A percentile compares a stretch with the other conserved stretches of the same genome.
Conservation (phyloP, 441 rosid genomes). For the Heliophila coronopifolia region DNA sequence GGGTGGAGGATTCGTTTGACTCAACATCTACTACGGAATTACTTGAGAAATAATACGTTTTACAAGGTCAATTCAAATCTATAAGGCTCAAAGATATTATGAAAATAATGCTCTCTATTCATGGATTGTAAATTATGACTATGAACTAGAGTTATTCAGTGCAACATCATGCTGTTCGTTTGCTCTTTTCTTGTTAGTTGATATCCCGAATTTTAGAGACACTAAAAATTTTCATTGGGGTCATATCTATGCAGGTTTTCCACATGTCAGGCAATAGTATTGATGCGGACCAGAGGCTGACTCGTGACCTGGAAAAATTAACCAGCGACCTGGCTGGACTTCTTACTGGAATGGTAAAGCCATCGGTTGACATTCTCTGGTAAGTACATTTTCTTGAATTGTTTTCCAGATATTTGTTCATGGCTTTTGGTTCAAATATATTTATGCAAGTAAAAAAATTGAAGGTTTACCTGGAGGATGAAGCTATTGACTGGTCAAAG, state of each 20-base stretch:
- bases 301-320: conserved; percentile 90
- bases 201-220: background rate
- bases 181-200: conserved; percentile 6
- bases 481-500: conserved; percentile 92
- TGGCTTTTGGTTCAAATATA: conserved; percentile 20
- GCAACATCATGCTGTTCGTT: conserved; percentile 6
- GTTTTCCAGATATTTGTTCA: conserved; percentile 13
- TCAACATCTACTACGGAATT: conserved; percentile 75
- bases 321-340: conserved; percentile 80
- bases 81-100: conserved; percentile 4
- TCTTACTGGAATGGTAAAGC: conserved; percentile 99
- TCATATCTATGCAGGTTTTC: conserved; percentile 56
- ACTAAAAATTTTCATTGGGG: conserved; percentile 15
- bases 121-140: conserved; percentile 9
- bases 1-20: conserved; percentile 97
- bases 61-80: conserved; percentile 62
- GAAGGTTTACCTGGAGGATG: conserved; percentile 99
- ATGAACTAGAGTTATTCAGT: background rate
- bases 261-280: conserved; percentile 81
- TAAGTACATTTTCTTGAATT: conserved; percentile 37
- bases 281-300: conserved; percentile 97
- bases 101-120: background rate
- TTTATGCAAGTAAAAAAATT: conserved; percentile 18
- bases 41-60: conserved; percentile 89
- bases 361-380: conserved; percentile 94